Conservation (phyloP, 2,329 filamentous ascomycete genomes). For the Talaromyces marneffei region DNA sequence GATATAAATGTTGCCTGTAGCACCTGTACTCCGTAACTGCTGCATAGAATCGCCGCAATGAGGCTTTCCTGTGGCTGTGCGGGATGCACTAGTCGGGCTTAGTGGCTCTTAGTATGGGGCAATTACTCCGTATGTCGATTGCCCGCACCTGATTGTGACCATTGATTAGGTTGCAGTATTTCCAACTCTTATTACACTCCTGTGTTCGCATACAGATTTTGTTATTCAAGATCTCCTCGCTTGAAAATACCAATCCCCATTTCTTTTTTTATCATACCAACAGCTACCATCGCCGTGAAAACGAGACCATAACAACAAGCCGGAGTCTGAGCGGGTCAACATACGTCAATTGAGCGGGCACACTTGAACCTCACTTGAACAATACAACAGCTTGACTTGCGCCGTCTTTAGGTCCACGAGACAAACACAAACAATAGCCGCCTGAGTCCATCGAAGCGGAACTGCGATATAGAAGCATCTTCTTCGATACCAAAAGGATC, state of each 20-base stretch:
- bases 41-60: too few species aligned
- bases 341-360: background rate
- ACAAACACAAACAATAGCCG: background rate
- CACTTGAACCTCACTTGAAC: too few species aligned
- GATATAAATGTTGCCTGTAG: too few species aligned
- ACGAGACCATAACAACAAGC: background rate
- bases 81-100: background rate
- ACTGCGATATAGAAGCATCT: background rate
- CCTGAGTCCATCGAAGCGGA: fast-evolving
- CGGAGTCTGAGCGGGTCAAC: background rate
- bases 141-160: conserved; percentile 5
- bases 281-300: background rate
- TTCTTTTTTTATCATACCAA: background rate
- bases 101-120: background rate
- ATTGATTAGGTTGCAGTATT: conserved; percentile 15
- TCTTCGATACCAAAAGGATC: background rate
- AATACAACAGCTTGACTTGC: background rate
- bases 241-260: too few species aligned
- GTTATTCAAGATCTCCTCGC: too few species aligned
- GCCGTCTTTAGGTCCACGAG: background rate
- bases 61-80: conserved; percentile 12
- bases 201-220: background rate
- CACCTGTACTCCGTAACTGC: too few species aligned
- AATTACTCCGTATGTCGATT: conserved; percentile 3
- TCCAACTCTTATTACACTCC: background rate